Conservation (phyloP, 108 stramenopile genomes). For the Parmales sp. region DNA sequence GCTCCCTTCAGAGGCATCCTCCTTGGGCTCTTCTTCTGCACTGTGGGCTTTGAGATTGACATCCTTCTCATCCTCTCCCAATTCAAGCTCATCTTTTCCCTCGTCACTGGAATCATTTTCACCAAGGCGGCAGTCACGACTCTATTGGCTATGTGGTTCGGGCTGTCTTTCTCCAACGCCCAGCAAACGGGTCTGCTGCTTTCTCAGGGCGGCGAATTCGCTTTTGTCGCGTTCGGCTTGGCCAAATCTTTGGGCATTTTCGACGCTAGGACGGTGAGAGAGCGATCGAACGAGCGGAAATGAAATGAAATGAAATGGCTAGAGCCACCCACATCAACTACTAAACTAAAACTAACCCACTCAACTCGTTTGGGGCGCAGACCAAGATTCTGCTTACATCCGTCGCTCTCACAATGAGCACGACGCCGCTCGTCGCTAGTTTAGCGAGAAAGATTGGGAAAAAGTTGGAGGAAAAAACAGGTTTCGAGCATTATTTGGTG, state of each 20-base stretch:
- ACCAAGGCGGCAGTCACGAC: conserved; percentile 64
- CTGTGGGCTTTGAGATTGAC: conserved; percentile 93
- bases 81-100: conserved; percentile 49
- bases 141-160: conserved; percentile 58
- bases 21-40: conserved; percentile 90
- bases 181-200: conserved; percentile 80
- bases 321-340: too few species aligned
- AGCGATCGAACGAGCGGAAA: too few species aligned
- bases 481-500: conserved; percentile 78
- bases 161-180: conserved; percentile 64
- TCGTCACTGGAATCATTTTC: conserved; percentile 68
- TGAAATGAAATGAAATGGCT: too few species aligned
- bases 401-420: conserved; percentile 90
- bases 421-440: conserved; percentile 70
- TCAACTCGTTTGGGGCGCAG: too few species aligned
- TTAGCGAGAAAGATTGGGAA: conserved; percentile 55
- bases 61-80: conserved; percentile 56
- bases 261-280: too few species aligned
- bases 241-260: conserved; percentile 68
- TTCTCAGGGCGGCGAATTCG: conserved; percentile 91
- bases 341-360: too few species aligned
- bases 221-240: conserved; percentile 90
- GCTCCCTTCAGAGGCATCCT: conserved; percentile 88
- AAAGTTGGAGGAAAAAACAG: conserved; percentile 65
- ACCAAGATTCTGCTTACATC: conserved; percentile 81